These are phyloP conservation scores for Candida dendrica DNA, from an alignment of 805 yeast species.

Conservation along the genomic window DNA sequence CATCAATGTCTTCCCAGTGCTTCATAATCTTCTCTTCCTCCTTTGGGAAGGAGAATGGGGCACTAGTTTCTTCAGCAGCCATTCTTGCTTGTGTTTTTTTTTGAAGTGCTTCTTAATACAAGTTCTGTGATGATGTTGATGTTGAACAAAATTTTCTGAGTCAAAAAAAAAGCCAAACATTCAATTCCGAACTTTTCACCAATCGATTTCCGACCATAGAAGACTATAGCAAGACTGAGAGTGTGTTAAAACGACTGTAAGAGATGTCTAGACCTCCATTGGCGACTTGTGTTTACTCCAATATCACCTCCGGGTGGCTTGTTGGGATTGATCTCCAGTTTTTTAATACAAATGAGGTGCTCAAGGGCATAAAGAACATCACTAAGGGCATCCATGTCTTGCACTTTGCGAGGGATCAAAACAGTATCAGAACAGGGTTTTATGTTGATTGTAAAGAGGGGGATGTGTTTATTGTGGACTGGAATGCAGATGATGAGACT, in stretches of 20 bases:
- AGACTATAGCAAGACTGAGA: too few species aligned
- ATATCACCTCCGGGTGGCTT: constrained; percentile 27
- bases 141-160: background rate
- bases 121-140: background rate
- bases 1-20: constrained; percentile 86
- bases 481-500: constrained; percentile 29
- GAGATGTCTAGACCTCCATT: constrained; percentile 19
- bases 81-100: constrained; percentile 9
- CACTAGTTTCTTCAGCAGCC: constrained; percentile 25
- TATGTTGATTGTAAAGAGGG: constrained; percentile 27
- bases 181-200: too few species aligned
- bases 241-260: too few species aligned
- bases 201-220: too few species aligned
- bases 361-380: constrained; percentile 46
- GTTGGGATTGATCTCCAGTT: constrained; percentile 45
- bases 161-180: background rate
- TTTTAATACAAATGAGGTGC: constrained; percentile 31
- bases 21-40: constrained; percentile 82
- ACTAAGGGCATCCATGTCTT: constrained; percentile 47
- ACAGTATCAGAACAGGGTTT: constrained; percentile 35
- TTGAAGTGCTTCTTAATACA: too few species aligned
- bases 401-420: constrained; percentile 37
- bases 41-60: constrained; percentile 66
- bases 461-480: constrained; percentile 25
- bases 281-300: constrained; percentile 22